Evolutionary conservation across 257 asterid species (phyloP).

Genomic region (Lycium barbarum): DNA sequence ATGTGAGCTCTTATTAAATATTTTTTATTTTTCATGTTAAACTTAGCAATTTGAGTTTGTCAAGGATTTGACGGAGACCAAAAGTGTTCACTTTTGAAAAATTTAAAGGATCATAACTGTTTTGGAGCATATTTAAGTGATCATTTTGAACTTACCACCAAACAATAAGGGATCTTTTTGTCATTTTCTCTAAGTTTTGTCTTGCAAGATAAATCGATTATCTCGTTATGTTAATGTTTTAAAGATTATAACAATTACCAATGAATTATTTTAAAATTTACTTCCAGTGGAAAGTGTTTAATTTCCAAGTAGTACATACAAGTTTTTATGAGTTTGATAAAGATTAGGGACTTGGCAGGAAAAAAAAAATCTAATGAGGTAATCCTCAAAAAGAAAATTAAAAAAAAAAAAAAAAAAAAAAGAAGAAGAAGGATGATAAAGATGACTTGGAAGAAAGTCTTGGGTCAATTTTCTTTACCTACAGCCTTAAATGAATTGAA

Average conservation of each 20-base stretch:
- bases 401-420: too few species aligned
- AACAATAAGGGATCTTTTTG: background rate
- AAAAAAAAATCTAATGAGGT: background rate
- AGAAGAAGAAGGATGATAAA: background rate
- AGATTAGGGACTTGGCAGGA: background rate
- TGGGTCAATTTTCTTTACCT: background rate
- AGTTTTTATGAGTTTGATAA: background rate
- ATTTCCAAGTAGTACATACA: background rate
- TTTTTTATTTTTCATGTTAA: background rate
- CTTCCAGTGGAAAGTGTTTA: background rate
- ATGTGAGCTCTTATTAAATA: background rate
- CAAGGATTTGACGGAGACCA: background rate
- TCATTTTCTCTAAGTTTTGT: background rate
- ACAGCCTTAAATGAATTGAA: background rate
- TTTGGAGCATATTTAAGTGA: background rate
- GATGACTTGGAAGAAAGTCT: constrained; percentile 13
- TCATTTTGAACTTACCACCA: background rate
- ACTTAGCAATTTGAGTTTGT: background rate
- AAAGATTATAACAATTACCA: too few species aligned
- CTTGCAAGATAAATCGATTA: background rate
- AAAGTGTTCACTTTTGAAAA: background rate
- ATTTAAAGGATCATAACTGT: background rate
- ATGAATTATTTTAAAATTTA: background rate
- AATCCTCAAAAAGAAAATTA: background rate
- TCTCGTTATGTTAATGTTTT: background rate